Percentiles rank a stretch among this genome's conserved stretches.
These are phyloP conservation scores for Pistacia vera DNA, from an alignment of 345 rosid genomes.

Conservation along the genomic window DNA sequence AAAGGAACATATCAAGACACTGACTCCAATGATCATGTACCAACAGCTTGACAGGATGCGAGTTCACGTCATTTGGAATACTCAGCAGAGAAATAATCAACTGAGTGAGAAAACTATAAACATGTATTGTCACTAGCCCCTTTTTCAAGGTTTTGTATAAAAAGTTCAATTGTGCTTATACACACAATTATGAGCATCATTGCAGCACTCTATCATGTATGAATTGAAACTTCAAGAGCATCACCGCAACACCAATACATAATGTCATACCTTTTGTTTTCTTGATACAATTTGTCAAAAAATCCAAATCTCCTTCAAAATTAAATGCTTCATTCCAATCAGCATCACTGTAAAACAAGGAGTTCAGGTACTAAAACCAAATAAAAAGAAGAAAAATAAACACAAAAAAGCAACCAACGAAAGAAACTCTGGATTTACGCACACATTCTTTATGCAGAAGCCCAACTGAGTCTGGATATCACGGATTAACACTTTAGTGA, in stretches of 20 bases:
- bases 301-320: constrained; percentile 53
- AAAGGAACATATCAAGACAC: no score
- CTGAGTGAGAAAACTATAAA: not conserved
- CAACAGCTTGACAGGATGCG: no score
- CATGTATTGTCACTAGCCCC: not conserved
- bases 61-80: no score
- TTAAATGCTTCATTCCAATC: constrained; percentile 86
- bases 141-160: not conserved
- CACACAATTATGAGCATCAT: no score
- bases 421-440: constrained; percentile 30
- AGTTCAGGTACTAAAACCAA: constrained; percentile 6
- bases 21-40: no score
- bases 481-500: constrained; percentile 39
- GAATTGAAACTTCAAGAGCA: no score
- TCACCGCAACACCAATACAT: no score
- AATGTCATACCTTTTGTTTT: constrained; percentile 55
- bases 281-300: constrained; percentile 68
- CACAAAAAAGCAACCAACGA: not conserved
- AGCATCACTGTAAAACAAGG: constrained; percentile 46
- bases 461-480: constrained; percentile 46
- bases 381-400: not conserved
- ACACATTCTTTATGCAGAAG: constrained; percentile 79
- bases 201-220: no score
- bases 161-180: not conserved
- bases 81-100: no score